Base-by-base conservation (phyloP, 257 asterid genomes). In the Penstemon davidsonii region DNA sequence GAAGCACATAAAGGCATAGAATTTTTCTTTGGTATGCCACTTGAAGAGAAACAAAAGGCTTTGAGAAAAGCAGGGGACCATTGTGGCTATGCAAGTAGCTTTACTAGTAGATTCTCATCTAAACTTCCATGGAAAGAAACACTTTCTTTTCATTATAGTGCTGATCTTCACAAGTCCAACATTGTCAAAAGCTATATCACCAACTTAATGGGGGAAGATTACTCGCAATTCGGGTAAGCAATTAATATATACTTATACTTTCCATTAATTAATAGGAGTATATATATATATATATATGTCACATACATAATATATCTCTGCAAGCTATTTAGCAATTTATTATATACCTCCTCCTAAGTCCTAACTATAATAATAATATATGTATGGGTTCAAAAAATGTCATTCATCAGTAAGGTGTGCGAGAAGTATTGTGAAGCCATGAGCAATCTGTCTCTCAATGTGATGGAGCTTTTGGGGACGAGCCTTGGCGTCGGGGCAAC, bases 121-220 rank as follows among this genome's bases (percentile, higher is more conserved):
- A 88, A 90, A 43, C 96, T 90, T 60, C 96, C 97, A 2, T 90
- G 96, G 97, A 90, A 90, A 70, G 97, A 90, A 55, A 90, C 97
- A 3, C 79, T 90, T 37, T 84, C 97, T 50, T 76, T 87, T 9
- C 74, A 71, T 9, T 84, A 84, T 46, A 78, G 70, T 51, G 85
- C 76, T 6, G 87, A 86, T 12, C 42, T 13, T 8, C 78, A 52
- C 6, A 59, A 12, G 59, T 43, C 76, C 5, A 43, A 45, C 68
- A 52, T 72, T 7, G 84, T 83, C 0, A 63, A 74, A 51, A 44
- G 42, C 62, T 90, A 86, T 64, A 77, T 90, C 81, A 62, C 64
- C 62, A 71, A 73, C 18, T 67, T 41, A 10, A 50, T 90, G 81
- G 96, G 96, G 2, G 81, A 81, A 60, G 87, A 88, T 0, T 81